Evolutionary conservation across 148 eudicot genomes (phyloP).

Genomic region (Hydrangea macrophylla): DNA sequence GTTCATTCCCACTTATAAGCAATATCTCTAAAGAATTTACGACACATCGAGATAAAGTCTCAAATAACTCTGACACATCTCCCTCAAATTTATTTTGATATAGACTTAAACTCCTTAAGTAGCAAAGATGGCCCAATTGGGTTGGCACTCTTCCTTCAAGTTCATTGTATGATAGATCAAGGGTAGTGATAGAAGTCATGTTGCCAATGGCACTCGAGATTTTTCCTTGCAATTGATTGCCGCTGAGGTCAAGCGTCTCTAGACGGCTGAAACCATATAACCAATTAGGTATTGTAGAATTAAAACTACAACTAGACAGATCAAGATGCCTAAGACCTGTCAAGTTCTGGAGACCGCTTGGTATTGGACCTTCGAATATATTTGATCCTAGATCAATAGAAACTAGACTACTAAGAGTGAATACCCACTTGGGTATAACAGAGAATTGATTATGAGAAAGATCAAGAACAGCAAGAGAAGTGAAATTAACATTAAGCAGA

Average conservation of each 20-base stretch:
- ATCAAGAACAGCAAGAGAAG: not conserved
- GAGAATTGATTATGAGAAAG: too few species aligned
- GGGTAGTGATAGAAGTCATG: not conserved
- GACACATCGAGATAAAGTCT: not conserved
- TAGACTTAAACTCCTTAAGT: not conserved
- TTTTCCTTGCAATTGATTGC: not conserved
- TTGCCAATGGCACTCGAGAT: slow-evolving; percentile 3
- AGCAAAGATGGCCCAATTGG: not conserved
- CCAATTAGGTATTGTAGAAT: slow-evolving; percentile 21
- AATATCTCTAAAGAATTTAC: not conserved
- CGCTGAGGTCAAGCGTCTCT: not conserved
- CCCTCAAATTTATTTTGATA: not conserved
- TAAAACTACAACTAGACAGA: slow-evolving; percentile 2
- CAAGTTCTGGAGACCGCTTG: not conserved
- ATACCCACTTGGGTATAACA: too few species aligned
- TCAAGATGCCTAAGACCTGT: not conserved
- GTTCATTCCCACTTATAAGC: not conserved
- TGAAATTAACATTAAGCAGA: not conserved
- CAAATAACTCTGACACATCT: slow-evolving; percentile 7
- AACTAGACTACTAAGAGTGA: not conserved
- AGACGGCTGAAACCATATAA: slow-evolving; percentile 4
- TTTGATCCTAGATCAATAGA: not conserved
- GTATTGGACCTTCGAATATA: too few species aligned
- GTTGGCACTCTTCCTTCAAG: slow-evolving; percentile 5
- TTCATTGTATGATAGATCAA: slow-evolving; percentile 1